Evolutionary conservation across 306 rosid species (phyloP).

Genomic region (Dryas alaskensis): DNA sequence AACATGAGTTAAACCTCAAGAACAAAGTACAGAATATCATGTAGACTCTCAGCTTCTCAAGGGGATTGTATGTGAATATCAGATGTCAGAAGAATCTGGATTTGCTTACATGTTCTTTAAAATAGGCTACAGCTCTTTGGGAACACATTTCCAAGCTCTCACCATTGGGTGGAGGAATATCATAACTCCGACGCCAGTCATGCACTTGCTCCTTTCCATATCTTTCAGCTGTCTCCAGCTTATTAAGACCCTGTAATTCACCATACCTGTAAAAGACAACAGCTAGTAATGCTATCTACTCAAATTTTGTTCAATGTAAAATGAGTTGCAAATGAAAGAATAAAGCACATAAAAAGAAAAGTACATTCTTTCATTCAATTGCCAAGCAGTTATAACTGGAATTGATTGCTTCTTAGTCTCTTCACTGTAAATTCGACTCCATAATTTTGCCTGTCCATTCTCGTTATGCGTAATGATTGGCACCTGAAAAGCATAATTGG

Average conservation of each 20-base stretch:
- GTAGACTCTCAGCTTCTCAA: neutral
- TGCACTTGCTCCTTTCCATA: constrained; percentile 74
- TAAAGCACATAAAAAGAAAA: constrained; percentile 20
- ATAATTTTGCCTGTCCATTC: constrained; percentile 57
- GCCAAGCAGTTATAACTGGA: constrained; percentile 75
- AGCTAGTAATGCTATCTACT: constrained; percentile 5
- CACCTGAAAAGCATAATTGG: constrained; percentile 41
- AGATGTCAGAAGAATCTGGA: neutral
- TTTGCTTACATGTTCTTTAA: constrained; percentile 55
- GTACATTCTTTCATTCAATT: constrained; percentile 82
- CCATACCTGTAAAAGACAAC: constrained; percentile 57
- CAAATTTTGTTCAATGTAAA: neutral
- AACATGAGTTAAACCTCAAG: neutral
- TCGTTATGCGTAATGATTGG: constrained; percentile 57
- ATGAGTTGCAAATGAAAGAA: neutral
- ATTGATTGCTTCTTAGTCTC: constrained; percentile 71
- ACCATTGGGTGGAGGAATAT: constrained; percentile 77
- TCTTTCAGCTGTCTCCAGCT: constrained; percentile 77
- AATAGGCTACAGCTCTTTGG: constrained; percentile 77
- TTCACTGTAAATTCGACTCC: constrained; percentile 71
- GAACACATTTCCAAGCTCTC: constrained; percentile 94
- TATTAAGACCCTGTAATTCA: constrained; percentile 78
- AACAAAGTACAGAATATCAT: neutral
- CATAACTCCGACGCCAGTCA: constrained; percentile 84
- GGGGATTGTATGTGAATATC: neutral